phyloP scores from a whole-genome alignment of 2,329 filamentous ascomycete species.

The Scopulariopsis brevicaulis region DNA sequence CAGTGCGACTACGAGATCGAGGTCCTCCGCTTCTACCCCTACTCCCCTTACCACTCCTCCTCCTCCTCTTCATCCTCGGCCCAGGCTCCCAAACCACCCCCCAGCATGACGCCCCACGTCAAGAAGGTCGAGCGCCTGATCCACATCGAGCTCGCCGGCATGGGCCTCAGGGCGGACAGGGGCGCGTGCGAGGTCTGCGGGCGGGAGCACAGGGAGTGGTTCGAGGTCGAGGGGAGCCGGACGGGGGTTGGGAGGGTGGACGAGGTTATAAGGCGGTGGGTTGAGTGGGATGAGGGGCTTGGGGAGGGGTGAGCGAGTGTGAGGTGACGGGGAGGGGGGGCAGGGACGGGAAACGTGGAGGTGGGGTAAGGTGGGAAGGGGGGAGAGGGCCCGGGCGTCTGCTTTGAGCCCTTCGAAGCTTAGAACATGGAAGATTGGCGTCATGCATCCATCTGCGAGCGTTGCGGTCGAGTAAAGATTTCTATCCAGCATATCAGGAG shows the following conservation, averaged over 20 bases:
- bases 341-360: too few species aligned
- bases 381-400: too few species aligned
- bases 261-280: conserved; percentile 71
- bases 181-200: conserved; percentile 66
- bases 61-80: neutral
- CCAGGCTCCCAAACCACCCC: conserved; percentile 17
- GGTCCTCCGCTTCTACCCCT: conserved; percentile 85
- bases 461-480: neutral
- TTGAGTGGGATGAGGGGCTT: conserved; percentile 60
- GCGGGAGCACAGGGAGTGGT: conserved; percentile 87
- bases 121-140: conserved; percentile 84
- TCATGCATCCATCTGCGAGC: neutral
- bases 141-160: conserved; percentile 71
- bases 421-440: neutral
- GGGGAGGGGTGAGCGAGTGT: neutral
- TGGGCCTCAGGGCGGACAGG: conserved; percentile 41
- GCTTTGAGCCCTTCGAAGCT: neutral
- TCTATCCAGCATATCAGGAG: neutral
- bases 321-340: too few species aligned
- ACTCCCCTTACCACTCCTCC: conserved; percentile 36
- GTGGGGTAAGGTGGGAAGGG: too few species aligned
- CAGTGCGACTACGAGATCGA: conserved; percentile 88
- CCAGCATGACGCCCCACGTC: conserved; percentile 70
- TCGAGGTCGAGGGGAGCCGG: conserved; percentile 69
- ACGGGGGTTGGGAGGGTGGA: conserved; percentile 56